A percentile compares a stretch with the other conserved stretches of the same genome.
These are phyloP conservation scores for Aureobasidium sp. DNA, from an alignment of 2,329 filamentous ascomycete species.

Conservation along the genomic window DNA sequence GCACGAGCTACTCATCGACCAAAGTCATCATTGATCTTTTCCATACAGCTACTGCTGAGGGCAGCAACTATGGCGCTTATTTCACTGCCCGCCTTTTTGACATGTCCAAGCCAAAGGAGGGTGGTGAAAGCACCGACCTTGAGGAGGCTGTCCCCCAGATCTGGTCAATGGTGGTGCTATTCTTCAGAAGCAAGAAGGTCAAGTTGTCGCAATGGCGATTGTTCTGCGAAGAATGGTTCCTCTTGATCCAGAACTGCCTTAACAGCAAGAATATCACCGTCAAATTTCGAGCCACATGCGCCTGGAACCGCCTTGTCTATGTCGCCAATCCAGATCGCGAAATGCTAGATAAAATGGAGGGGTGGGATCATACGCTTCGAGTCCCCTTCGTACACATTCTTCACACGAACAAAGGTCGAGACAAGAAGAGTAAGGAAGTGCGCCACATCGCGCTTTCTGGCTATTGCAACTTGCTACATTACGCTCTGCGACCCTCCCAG, in stretches of 20 bases:
- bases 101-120: slow-evolving; percentile 52
- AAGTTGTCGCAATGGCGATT: slow-evolving; percentile 58
- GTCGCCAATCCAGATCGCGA: slow-evolving; percentile 58
- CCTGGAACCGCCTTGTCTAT: slow-evolving; percentile 81
- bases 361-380: slow-evolving; percentile 56
- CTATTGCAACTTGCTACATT: slow-evolving; percentile 77
- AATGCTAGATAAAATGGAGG: slow-evolving; percentile 47
- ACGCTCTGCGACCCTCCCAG: slow-evolving; percentile 66
- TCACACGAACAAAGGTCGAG: slow-evolving; percentile 56
- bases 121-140: slow-evolving; percentile 47
- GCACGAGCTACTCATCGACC: slow-evolving; percentile 60
- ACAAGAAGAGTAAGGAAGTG: slow-evolving; percentile 39
- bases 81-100: slow-evolving; percentile 59
- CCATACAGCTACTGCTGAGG: slow-evolving; percentile 44
- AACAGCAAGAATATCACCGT: slow-evolving; percentile 67
- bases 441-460: slow-evolving; percentile 60
- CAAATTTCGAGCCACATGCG: slow-evolving; percentile 69
- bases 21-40: slow-evolving; percentile 60
- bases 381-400: slow-evolving; percentile 57
- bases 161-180: slow-evolving; percentile 76
- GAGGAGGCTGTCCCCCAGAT: slow-evolving; percentile 63
- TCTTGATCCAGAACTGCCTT: slow-evolving; percentile 74
- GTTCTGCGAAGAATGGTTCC: slow-evolving; percentile 66
- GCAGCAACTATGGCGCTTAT: slow-evolving; percentile 60
- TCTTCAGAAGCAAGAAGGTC: slow-evolving; percentile 58